These are phyloP conservation scores for Lyophyllum decastes DNA, from an alignment of 768 basidiomycete species.

Conservation along the genomic window DNA sequence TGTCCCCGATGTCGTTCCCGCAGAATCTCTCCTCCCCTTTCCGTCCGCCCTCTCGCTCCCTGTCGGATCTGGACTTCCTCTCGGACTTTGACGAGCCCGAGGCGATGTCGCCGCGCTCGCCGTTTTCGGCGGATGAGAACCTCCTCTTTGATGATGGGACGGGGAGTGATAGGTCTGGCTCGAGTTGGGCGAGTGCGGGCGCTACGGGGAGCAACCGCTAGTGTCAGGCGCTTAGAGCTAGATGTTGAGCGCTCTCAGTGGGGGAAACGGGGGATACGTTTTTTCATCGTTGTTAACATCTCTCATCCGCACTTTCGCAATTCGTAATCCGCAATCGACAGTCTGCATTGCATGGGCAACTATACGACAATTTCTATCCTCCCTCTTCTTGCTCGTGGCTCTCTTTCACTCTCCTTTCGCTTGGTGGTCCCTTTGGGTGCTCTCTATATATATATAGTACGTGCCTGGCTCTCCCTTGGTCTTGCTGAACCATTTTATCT, in stretches of 20 bases:
- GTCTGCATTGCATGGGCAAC: no score
- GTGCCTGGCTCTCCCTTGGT: no score
- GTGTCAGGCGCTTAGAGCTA: no score
- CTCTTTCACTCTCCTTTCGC: no score
- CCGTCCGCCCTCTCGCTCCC: slow-evolving; percentile 13
- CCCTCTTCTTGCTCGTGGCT: no score
- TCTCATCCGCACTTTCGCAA: neutral
- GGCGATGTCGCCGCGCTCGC: slow-evolving; percentile 16
- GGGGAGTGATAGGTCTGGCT: slow-evolving; percentile 17
- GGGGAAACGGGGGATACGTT: neutral
- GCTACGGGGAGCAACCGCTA: slow-evolving; percentile 13
- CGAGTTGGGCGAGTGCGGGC: slow-evolving; percentile 23
- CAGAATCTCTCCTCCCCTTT: slow-evolving; percentile 3
- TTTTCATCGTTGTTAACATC: neutral
- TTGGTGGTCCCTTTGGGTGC: no score
- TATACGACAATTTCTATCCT: no score
- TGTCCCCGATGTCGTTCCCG: neutral
- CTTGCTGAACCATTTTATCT: no score
- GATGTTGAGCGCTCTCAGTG: neutral
- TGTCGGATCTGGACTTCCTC: slow-evolving; percentile 23
- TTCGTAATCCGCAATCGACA: no score
- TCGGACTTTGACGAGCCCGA: slow-evolving; percentile 18
- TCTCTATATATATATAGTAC: no score
- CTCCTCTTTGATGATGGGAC: slow-evolving; percentile 7
- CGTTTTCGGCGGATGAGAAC: slow-evolving; percentile 7